Base-by-base conservation (phyloP, 2,329 filamentous ascomycete species). In the Allantophomopsis cytisporea region DNA sequence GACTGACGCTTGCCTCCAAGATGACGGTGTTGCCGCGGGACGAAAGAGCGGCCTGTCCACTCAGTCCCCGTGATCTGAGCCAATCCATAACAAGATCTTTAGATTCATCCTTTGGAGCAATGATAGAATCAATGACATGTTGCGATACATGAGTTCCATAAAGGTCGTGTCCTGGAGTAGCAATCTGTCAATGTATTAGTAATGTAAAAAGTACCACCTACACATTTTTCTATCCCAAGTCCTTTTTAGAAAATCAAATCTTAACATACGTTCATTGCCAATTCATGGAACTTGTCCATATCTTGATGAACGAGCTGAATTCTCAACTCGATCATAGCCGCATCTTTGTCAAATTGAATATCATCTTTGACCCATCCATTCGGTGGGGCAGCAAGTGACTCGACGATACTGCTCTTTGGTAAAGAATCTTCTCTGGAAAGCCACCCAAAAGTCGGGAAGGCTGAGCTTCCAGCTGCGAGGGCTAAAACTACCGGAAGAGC, bases 241-340 rank as follows among this genome's bases (percentile, higher is more conserved):
- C 13, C 11, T 8, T 28, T 15, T 16, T 31, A 1, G 5, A 31
- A 28, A 6, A 7, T 4, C 18, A 31, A 28, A 31, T 18, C 21
- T 35, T 10, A 18, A 35, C 42, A 40, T 46, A 54, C 52, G 13
- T 52, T 50, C 45, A 50, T 48, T 11, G 50, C 50, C 41, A 53
- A 18, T 17, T 54, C 49, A 39, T 53, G 50, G 18, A 54, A 54
- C 7, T 53, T 48, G 21, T 44, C 41, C 51, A 51, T 54, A 28
- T 50, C 44, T 28, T 53, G 50, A n/a, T 49, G 45, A 3, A 48
- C 44, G 18, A 54, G 41, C 39, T 52, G 46, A 21, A 54, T 50
- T 31, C 50, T 49, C 18, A 54, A 35, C 40, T 48, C 50, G 28
- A 54, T 39, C 37, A 32, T 45, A 3, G 39, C 39, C 2, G 31